These are phyloP conservation scores for Trametes pubescens DNA, from an alignment of 1,284 basidiomycete genomes.

Conservation along the genomic window DNA sequence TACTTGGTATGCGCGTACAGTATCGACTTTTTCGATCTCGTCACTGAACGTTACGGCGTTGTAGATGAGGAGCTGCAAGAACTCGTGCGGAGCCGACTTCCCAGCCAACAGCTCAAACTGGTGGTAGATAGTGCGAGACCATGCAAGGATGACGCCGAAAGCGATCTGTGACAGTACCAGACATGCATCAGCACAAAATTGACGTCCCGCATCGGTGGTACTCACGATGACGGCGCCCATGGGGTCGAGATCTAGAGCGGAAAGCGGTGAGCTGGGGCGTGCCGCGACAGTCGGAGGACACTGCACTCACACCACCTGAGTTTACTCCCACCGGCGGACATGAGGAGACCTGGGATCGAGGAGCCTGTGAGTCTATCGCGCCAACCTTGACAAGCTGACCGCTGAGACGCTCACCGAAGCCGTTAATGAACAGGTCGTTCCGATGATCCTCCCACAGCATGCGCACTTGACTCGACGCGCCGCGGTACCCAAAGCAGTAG, in stretches of 20 bases:
- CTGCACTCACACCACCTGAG: slow-evolving; percentile 77
- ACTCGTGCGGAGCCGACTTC: slow-evolving; percentile 90
- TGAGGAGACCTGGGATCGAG: slow-evolving; percentile 72
- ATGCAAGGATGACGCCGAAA: slow-evolving; percentile 81
- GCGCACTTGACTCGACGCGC: slow-evolving; percentile 88
- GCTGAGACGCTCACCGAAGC: slow-evolving; percentile 61
- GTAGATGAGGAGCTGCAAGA: slow-evolving; percentile 91
- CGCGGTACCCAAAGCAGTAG: slow-evolving; percentile 84
- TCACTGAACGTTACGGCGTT: slow-evolving; percentile 90
- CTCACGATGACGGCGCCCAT: slow-evolving; percentile 80
- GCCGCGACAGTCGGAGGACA: background rate
- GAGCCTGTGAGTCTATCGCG: slow-evolving; percentile 34
- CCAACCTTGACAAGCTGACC: background rate
- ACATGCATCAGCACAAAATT: background rate
- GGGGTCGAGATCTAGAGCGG: slow-evolving; percentile 74
- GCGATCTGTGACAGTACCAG: slow-evolving; percentile 64
- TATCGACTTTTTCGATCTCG: slow-evolving; percentile 89
- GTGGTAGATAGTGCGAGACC: slow-evolving; percentile 78
- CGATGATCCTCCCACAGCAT: slow-evolving; percentile 96
- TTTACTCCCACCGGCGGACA: slow-evolving; percentile 91
- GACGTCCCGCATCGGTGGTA: slow-evolving; percentile 1
- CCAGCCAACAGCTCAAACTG: slow-evolving; percentile 93
- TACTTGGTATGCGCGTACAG: slow-evolving; percentile 88
- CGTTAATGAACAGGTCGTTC: slow-evolving; percentile 88
- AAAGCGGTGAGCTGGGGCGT: slow-evolving; percentile 8